Conservation (phyloP, 768 basidiomycete species). For the Saitozyma podzolica region DNA sequence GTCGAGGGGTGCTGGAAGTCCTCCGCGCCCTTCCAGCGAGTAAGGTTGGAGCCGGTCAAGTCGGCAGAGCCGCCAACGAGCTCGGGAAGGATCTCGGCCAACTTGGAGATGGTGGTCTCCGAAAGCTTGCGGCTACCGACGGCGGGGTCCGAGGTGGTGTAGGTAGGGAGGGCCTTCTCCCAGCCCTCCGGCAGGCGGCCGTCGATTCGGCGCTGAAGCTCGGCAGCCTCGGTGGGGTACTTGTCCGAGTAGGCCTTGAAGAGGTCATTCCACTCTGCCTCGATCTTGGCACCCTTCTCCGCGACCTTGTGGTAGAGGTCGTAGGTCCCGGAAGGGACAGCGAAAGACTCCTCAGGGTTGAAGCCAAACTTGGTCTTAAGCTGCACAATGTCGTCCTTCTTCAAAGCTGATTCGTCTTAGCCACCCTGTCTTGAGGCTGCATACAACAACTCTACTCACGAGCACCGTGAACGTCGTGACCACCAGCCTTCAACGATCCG, state of each 20-base stretch:
- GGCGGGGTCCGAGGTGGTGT: constrained; percentile 78
- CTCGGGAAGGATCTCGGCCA: constrained; percentile 76
- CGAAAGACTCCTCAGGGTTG: constrained; percentile 72
- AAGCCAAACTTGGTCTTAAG: constrained; percentile 84
- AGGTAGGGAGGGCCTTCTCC: constrained; percentile 81
- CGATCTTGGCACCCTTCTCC: constrained; percentile 70
- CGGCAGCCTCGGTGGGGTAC: constrained; percentile 80
- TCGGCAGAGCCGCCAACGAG: constrained; percentile 84
- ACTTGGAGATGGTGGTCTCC: constrained; percentile 77
- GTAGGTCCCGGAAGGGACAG: constrained; percentile 72
- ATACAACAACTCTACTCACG: constrained; percentile 61
- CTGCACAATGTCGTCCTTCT: constrained; percentile 81
- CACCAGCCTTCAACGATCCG: constrained; percentile 89
- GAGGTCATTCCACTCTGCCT: constrained; percentile 69
- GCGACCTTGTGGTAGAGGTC: constrained; percentile 67
- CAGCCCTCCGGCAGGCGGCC: constrained; percentile 81
- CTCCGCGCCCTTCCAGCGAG: constrained; percentile 60
- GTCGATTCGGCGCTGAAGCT: constrained; percentile 78
- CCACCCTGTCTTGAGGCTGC: not conserved
- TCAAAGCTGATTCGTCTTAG: constrained; percentile 65
- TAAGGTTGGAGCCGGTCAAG: constrained; percentile 87
- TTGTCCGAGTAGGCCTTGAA: constrained; percentile 71
- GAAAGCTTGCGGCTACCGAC: constrained; percentile 91
- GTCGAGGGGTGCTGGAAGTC: constrained; percentile 93
- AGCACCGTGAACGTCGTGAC: constrained; percentile 90